Conservation (phyloP, 1,284 basidiomycete genomes). For the Schizopora paradoxa region DNA sequence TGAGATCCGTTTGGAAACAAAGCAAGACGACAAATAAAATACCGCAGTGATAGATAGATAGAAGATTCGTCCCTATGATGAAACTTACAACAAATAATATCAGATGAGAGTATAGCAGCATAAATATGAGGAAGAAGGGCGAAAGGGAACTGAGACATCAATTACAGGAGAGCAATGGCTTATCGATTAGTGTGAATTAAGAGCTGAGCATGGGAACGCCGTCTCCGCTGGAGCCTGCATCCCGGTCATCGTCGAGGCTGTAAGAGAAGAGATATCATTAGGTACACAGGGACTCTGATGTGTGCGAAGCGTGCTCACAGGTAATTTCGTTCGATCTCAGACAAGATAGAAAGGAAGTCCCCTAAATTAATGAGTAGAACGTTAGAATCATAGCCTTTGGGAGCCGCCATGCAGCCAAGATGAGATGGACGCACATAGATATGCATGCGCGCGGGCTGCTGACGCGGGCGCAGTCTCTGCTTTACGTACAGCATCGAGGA, state of each 20-base stretch:
- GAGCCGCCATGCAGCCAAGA: conserved; percentile 10
- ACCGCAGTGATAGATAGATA: no score
- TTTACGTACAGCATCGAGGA: conserved; percentile 80
- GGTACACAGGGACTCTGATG: conserved; percentile 14
- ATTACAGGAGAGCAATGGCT: no score
- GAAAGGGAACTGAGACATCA: no score
- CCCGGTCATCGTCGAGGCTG: conserved; percentile 71
- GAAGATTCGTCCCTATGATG: no score
- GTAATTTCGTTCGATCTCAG: conserved; percentile 84
- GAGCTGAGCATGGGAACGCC: conserved; percentile 44
- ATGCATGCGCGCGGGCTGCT: conserved; percentile 73
- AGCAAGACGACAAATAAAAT: no score
- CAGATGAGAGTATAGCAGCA: no score
- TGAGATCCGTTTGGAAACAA: no score
- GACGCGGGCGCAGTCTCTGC: conserved; percentile 70
- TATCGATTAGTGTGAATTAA: conserved; percentile 18
- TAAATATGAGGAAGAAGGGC: no score
- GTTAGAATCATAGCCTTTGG: conserved; percentile 18
- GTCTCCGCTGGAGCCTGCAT: conserved; percentile 53
- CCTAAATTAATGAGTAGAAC: conserved; percentile 38
- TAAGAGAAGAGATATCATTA: conserved; percentile 20
- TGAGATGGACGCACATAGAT: conserved; percentile 54
- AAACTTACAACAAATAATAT: no score
- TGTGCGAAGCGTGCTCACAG: conserved; percentile 42
- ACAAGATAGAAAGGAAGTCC: conserved; percentile 85